phyloP scores from a whole-genome alignment of 140 eudicot genomes.

The Ambrosia hybrid region DNA sequence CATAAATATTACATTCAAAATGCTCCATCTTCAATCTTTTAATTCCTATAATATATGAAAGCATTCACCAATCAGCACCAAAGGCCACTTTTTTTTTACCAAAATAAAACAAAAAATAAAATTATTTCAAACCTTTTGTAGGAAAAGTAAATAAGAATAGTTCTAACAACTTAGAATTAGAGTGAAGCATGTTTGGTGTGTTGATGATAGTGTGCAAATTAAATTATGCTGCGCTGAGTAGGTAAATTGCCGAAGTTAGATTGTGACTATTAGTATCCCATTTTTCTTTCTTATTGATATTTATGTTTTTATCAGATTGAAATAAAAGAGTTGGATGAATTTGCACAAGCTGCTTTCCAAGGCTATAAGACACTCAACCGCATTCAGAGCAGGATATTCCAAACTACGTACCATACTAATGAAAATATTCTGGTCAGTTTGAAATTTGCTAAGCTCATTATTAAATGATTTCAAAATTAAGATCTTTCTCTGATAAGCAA shows the following conservation, averaged over 20 bases:
- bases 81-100: too few species aligned
- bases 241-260: constrained; percentile 17
- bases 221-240: too few species aligned
- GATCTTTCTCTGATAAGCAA: constrained; percentile 15
- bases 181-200: constrained; percentile 6
- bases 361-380: constrained; percentile 96
- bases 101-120: too few species aligned
- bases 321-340: constrained; percentile 91
- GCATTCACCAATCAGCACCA: too few species aligned
- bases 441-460: background rate
- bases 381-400: constrained; percentile 94
- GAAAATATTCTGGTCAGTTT: constrained; percentile 82
- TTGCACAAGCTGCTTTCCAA: constrained; percentile 97
- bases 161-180: background rate
- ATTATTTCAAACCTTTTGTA: too few species aligned
- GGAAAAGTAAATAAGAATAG: background rate
- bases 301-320: constrained; percentile 59
- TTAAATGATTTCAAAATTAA: constrained; percentile 1
- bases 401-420: constrained; percentile 76
- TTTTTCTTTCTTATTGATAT: constrained; percentile 1
- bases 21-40: too few species aligned
- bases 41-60: too few species aligned
- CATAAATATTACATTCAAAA: too few species aligned
- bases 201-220: constrained; percentile 8
- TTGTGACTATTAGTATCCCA: constrained; percentile 2